These are phyloP conservation scores for Diaporthe caulivora DNA, from an alignment of 2,329 filamentous ascomycete species.

Conservation along the genomic window DNA sequence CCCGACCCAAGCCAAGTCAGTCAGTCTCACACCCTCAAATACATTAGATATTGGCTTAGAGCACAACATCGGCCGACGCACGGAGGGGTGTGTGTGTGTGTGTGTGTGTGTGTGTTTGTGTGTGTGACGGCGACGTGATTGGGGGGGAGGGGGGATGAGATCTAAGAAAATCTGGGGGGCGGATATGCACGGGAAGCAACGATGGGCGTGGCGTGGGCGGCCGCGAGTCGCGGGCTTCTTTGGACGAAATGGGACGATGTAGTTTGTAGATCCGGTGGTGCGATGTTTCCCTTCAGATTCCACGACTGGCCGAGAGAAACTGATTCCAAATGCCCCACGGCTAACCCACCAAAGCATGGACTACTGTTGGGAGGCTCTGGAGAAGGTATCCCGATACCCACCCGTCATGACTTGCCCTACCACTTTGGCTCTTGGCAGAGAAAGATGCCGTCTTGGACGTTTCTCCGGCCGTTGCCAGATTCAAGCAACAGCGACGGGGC, in stretches of 20 bases:
- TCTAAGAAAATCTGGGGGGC: neutral
- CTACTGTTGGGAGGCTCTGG: neutral
- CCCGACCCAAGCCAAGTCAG: conserved; percentile 5
- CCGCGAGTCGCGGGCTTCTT: conserved; percentile 10
- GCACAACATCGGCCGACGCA: conserved; percentile 13
- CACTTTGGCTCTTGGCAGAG: conserved; percentile 1
- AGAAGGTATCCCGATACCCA: neutral
- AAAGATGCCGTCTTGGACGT: conserved; percentile 15
- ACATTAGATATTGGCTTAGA: neutral
- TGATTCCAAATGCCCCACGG: neutral
- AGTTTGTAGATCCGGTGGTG: conserved; percentile 20
- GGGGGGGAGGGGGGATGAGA: neutral
- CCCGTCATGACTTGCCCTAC: neutral
- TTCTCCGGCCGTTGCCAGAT: conserved; percentile 6
- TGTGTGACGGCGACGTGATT: conserved; percentile 11
- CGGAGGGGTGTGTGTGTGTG: no score
- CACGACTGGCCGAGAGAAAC: neutral
- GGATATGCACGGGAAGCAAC: conserved; percentile 21
- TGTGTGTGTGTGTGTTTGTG: no score
- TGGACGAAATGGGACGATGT: conserved; percentile 10
- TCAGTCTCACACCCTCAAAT: neutral
- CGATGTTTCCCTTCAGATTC: neutral
- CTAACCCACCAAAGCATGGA: neutral
- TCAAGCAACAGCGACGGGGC: neutral
- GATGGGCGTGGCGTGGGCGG: conserved; percentile 10